A percentile compares a stretch with the other conserved stretches of the same genome.
Conservation (phyloP, 768 basidiomycete species). For the Panaeolus cyanescens region DNA sequence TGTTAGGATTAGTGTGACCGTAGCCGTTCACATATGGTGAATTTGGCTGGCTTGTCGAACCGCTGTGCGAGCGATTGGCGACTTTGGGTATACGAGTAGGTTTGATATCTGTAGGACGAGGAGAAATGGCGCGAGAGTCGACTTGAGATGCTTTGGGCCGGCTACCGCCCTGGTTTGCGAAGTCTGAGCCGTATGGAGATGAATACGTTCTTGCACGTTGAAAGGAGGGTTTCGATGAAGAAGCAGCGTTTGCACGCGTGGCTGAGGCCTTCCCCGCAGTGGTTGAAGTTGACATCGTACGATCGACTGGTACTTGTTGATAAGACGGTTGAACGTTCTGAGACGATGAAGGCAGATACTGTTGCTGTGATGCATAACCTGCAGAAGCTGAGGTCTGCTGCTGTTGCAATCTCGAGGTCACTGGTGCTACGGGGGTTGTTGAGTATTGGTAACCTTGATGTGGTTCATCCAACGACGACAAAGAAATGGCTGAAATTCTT, state of each 20-base stretch:
- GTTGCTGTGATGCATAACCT: neutral
- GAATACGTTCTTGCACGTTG: conserved; percentile 69
- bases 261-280: conserved; percentile 23
- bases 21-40: conserved; percentile 26
- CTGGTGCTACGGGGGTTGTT: conserved; percentile 19
- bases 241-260: conserved; percentile 24
- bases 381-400: conserved; percentile 5
- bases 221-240: conserved; percentile 28
- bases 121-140: conserved; percentile 43
- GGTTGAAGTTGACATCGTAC: conserved; percentile 18
- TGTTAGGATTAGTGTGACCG: conserved; percentile 14
- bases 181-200: conserved; percentile 53
- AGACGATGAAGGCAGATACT: neutral
- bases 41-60: conserved; percentile 24
- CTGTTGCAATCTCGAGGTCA: neutral
- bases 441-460: conserved; percentile 34
- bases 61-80: conserved; percentile 20
- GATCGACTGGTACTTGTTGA: conserved; percentile 9
- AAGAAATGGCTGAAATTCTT: conserved; percentile 75
- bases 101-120: conserved; percentile 43
- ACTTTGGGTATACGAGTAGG: conserved; percentile 57
- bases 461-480: conserved; percentile 57
- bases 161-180: conserved; percentile 25
- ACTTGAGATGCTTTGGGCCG: conserved; percentile 32
- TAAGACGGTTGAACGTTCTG: conserved; percentile 1